Conservation (phyloP, 163 green algal species). For the Prototheca wickerhamii region DNA sequence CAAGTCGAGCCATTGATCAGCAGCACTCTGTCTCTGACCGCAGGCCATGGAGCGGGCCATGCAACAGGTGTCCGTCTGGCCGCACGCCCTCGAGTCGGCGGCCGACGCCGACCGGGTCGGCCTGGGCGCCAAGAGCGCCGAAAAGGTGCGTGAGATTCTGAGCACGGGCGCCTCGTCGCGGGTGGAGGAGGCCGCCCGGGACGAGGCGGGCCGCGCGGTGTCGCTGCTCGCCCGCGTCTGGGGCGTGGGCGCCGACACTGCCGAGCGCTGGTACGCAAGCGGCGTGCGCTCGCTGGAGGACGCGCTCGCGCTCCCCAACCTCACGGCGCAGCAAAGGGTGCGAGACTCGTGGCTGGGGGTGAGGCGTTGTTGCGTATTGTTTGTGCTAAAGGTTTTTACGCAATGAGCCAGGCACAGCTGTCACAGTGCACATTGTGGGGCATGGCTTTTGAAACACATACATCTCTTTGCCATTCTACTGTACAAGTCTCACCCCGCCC, state of each 20-base stretch:
- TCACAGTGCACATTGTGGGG: too few relatives aligned
- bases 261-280: conserved; percentile 39
- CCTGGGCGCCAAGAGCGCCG: conserved; percentile 22
- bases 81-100: conserved; percentile 1
- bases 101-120: conserved; percentile 3
- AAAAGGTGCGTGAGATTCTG: conserved; percentile 45
- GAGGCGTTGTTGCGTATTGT: not conserved
- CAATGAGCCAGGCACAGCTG: too few relatives aligned
- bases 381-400: not conserved
- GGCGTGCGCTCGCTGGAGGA: conserved; percentile 42
- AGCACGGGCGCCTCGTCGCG: conserved; percentile 10
- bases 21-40: not conserved
- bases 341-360: not conserved
- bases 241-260: conserved; percentile 40
- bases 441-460: too few relatives aligned
- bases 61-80: not conserved
- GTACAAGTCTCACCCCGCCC: not conserved
- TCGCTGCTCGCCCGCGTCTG: conserved; percentile 44
- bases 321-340: conserved; percentile 45
- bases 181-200: not conserved
- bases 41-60: conserved; percentile 17
- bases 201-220: conserved; percentile 5
- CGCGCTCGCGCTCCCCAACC: conserved; percentile 20
- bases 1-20: too few relatives aligned
- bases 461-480: too few relatives aligned